These are phyloP conservation scores for Lupinus albus DNA, from an alignment of 306 rosid species.

Conservation along the genomic window DNA sequence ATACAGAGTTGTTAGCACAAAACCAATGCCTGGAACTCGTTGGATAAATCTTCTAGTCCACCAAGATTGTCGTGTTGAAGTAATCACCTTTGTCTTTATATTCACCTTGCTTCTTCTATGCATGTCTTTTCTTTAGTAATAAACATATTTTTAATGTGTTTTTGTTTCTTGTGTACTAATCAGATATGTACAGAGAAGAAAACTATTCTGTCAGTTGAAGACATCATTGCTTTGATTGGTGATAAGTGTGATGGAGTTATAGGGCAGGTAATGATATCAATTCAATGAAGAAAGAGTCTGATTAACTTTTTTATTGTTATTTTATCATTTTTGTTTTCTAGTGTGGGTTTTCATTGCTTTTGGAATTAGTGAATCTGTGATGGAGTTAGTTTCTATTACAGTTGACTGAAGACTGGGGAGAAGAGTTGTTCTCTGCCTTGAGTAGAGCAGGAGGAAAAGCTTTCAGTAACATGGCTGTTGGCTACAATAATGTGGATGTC, in stretches of 20 bases:
- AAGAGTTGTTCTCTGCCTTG: constrained; percentile 87
- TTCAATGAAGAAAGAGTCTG: not conserved
- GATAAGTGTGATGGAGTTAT: constrained; percentile 95
- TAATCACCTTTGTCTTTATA: constrained; percentile 39
- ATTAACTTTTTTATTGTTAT: not conserved
- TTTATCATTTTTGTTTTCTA: not conserved
- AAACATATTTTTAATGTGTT: constrained; percentile 7
- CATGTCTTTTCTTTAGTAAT: not conserved
- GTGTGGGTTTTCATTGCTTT: constrained; percentile 15
- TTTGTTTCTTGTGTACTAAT: not conserved
- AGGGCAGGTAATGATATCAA: constrained; percentile 69
- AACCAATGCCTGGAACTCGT: constrained; percentile 98
- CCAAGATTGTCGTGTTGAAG: constrained; percentile 91
- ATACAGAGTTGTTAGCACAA: constrained; percentile 96
- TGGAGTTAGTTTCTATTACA: constrained; percentile 42
- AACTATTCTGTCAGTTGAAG: constrained; percentile 91
- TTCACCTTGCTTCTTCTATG: no score
- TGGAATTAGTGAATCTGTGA: constrained; percentile 20
- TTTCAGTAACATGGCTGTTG: constrained; percentile 98
- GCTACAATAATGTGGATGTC: constrained; percentile 93
- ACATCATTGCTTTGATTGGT: constrained; percentile 87
- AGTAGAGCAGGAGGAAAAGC: constrained; percentile 97
- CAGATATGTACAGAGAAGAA: constrained; percentile 95
- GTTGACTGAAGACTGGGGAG: constrained; percentile 99
- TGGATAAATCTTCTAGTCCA: constrained; percentile 94